Base-by-base conservation (phyloP, 73 alveolate genomes). In the Paramecium bursaria region DNA sequence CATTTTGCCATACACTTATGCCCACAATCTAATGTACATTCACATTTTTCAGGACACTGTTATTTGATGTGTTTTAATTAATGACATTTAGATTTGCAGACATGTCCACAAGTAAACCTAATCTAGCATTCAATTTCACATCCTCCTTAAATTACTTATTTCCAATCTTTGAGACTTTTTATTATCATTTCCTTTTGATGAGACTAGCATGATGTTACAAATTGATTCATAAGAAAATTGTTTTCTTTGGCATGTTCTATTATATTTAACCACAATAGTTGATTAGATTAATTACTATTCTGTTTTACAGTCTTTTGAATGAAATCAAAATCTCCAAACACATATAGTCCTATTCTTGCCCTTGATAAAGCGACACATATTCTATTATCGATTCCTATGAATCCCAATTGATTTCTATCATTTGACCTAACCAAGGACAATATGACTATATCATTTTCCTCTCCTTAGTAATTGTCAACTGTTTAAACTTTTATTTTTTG, bases 391-490 rank as follows among this genome's bases (percentile, higher is more conserved):
- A 88, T 87, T 86, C 87, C 86, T n/a, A 95, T 74, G 76, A 75
- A 95, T 21, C 98, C 98, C n/a, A 95, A 89, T 21, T 39, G 30
- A 61, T 88, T 30, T 13, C 91, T 42, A 10, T 44, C 26, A 79
- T 90, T 90, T 26, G 93, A 76, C 85, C 98, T 90, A 7, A 92
- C 98, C 46, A 94, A 85, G 49, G 95, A 88, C 42, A 94, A 29
- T 17, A 94, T 55, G 33, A 94, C 91, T 11, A 94, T 92, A 51
- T 94, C 98, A 88, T 90, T 92, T 90, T 94, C 98, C 82, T 94
- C 98, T 50, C 98, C 98, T 88, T 94, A 90, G 50, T 87, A 94
- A 85, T 94, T 94, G 80, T 94, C 98, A 3, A 94, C 96, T 31
- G 96, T 90, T 13, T 88, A 54, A 1, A 94, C 96, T 80, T 86